Percentiles rank a stretch among this genome's conserved stretches.
Conservation (phyloP, 768 basidiomycete species). For the Chalciporus pseudorubinellus region DNA sequence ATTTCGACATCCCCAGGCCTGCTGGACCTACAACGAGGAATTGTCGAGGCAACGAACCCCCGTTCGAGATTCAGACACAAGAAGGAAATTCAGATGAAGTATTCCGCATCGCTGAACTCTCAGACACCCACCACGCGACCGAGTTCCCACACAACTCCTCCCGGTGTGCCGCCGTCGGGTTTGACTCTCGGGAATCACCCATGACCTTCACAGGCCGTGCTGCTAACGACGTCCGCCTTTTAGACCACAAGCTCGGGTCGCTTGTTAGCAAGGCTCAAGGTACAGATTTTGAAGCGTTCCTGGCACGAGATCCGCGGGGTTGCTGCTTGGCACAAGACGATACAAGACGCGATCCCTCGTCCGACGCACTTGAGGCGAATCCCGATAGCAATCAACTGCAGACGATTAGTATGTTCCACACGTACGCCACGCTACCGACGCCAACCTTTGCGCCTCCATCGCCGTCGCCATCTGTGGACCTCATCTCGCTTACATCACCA, state of each 20-base stretch:
- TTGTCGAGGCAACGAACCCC: background rate
- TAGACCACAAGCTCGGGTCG: background rate
- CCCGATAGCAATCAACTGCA: slow-evolving; percentile 15
- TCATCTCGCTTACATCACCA: slow-evolving; percentile 23
- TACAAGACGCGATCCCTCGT: slow-evolving; percentile 11
- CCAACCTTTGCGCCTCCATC: slow-evolving; percentile 31
- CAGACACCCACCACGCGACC: background rate
- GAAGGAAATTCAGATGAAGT: slow-evolving; percentile 2
- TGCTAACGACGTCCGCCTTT: background rate
- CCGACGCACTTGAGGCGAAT: slow-evolving; percentile 14
- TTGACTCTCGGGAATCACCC: background rate
- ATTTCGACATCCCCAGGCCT: background rate
- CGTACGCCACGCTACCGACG: slow-evolving; percentile 27
- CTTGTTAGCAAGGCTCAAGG: slow-evolving; percentile 1
- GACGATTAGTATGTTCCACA: slow-evolving; percentile 18
- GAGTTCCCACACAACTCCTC: slow-evolving; percentile 1
- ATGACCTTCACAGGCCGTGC: background rate
- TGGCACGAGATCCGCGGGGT: slow-evolving; percentile 16
- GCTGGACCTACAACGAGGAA: slow-evolving; percentile 1
- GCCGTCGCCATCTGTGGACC: slow-evolving; percentile 27
- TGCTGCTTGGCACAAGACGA: slow-evolving; percentile 4
- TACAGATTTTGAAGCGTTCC: background rate
- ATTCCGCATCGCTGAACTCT: background rate
- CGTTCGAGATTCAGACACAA: slow-evolving; percentile 2
- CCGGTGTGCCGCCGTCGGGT: background rate